These are phyloP conservation scores for Quercus aquifolioides DNA, from an alignment of 306 rosid genomes.

Conservation along the genomic window DNA sequence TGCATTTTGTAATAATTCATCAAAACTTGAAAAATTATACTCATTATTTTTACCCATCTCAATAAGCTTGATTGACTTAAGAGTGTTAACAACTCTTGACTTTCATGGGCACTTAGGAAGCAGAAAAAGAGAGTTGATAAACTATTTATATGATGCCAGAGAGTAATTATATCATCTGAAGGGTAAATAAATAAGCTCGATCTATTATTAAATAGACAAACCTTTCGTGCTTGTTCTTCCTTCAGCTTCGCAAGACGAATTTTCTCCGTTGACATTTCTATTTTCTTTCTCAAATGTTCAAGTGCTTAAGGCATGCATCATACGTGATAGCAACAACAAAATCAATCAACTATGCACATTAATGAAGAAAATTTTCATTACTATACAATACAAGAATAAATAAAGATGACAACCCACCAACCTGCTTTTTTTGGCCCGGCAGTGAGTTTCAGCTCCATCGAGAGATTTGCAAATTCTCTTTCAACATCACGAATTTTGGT, in stretches of 20 bases:
- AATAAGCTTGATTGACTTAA: not conserved
- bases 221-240: slow-evolving; percentile 80
- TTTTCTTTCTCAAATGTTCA: slow-evolving; percentile 88
- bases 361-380: slow-evolving; percentile 12
- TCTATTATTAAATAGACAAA: slow-evolving; percentile 22
- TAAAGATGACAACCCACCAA: slow-evolving; percentile 28
- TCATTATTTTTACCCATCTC: not conserved
- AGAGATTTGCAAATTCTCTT: slow-evolving; percentile 73
- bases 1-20: not conserved
- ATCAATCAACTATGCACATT: slow-evolving; percentile 27
- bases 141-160: not conserved
- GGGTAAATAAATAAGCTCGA: slow-evolving; percentile 4
- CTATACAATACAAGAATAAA: slow-evolving; percentile 13
- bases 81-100: not conserved
- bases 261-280: slow-evolving; percentile 72
- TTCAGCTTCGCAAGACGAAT: slow-evolving; percentile 71
- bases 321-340: slow-evolving; percentile 17
- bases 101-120: not conserved
- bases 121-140: not conserved
- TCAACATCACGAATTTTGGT: slow-evolving; percentile 92
- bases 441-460: slow-evolving; percentile 86
- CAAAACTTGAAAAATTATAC: not conserved
- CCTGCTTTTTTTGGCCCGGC: slow-evolving; percentile 98
- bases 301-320: slow-evolving; percentile 60
- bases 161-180: not conserved